Percentiles rank a stretch among this genome's conserved stretches.
phyloP scores from a whole-genome alignment of 106 monocot species.

The Dactylorhiza incarnata region DNA sequence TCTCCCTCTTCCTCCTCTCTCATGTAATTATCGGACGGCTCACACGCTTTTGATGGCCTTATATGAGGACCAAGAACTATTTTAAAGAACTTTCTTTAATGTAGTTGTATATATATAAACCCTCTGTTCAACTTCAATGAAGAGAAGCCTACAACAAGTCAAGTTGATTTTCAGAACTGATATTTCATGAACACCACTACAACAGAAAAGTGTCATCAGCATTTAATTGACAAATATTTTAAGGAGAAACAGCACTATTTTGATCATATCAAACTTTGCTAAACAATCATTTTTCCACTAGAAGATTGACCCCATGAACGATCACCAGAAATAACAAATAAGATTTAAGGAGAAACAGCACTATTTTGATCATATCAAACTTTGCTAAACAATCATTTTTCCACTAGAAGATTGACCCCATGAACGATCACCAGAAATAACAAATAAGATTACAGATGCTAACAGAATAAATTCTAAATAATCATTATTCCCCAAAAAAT shows the following conservation, averaged over 20 bases:
- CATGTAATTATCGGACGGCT: no score
- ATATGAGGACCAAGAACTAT: no score
- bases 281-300: not conserved
- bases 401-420: not conserved
- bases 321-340: not conserved
- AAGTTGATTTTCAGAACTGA: not conserved
- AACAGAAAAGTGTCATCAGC: no score
- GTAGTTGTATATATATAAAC: no score
- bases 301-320: not conserved
- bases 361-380: not conserved
- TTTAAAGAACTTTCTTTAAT: no score
- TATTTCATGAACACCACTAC: not conserved
- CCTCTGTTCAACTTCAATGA: not conserved
- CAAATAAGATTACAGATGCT: not conserved
- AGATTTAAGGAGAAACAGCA: no score
- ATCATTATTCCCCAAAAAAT: no score
- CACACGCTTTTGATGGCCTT: no score
- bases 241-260: not conserved
- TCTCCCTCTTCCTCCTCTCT: no score
- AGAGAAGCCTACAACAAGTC: not conserved
- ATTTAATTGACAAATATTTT: not conserved
- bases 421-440: not conserved
- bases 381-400: not conserved
- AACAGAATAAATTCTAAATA: no score
- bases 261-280: not conserved